These are phyloP conservation scores for Hibiscus tridactylites DNA, from an alignment of 345 rosid species.

Conservation along the genomic window DNA sequence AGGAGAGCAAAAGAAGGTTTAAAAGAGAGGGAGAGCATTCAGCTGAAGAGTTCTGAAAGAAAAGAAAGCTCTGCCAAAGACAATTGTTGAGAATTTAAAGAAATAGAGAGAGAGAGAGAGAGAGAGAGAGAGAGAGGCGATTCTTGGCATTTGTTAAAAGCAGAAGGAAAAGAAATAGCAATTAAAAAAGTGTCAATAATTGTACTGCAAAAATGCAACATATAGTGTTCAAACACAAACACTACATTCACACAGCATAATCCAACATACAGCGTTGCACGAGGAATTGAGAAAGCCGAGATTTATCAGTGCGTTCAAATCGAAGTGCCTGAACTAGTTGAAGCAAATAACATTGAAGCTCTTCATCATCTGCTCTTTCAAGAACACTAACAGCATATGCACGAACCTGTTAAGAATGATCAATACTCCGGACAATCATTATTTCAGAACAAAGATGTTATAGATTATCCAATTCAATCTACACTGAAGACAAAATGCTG, in stretches of 20 bases:
- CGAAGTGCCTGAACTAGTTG: slow-evolving; percentile 98
- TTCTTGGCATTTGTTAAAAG: background rate
- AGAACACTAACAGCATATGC: slow-evolving; percentile 98
- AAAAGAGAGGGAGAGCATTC: background rate
- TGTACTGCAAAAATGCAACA: background rate
- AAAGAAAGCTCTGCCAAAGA: background rate
- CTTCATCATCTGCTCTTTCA: slow-evolving; percentile 97
- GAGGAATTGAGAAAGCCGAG: slow-evolving; percentile 87
- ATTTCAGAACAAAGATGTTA: background rate
- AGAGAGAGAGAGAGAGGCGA: background rate
- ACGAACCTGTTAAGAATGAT: slow-evolving; percentile 60
- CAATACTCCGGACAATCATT: slow-evolving; percentile 12
- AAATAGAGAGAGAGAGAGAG: background rate
- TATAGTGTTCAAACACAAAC: background rate
- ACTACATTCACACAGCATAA: background rate
- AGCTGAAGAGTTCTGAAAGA: background rate
- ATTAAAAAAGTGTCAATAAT: background rate
- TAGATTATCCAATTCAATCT: background rate
- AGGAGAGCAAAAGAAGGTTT: background rate
- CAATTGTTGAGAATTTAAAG: background rate
- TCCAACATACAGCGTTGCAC: slow-evolving; percentile 72
- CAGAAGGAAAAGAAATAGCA: background rate
- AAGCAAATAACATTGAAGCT: slow-evolving; percentile 94
- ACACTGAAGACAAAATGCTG: background rate
- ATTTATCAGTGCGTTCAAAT: slow-evolving; percentile 93